Conservation (phyloP, 2,329 filamentous ascomycete species). For the Alternaria gansuensis region DNA sequence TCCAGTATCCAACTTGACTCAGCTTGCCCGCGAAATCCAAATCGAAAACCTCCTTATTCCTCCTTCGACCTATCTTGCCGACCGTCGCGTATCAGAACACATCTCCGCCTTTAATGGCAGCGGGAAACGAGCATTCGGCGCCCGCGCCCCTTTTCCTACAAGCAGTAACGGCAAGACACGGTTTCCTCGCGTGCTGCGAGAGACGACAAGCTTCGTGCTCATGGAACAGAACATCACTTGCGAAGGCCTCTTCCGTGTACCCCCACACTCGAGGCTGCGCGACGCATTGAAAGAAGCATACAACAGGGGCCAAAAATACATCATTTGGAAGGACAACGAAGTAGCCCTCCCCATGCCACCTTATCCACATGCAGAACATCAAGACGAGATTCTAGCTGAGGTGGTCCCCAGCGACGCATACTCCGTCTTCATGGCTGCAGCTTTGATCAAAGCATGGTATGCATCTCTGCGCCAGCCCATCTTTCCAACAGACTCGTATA, state of each 20-base stretch:
- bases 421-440: constrained; percentile 62
- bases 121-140: constrained; percentile 58
- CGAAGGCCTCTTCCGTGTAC: constrained; percentile 64
- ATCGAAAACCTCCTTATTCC: constrained; percentile 64
- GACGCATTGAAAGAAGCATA: constrained; percentile 64
- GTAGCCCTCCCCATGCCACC: constrained; percentile 45
- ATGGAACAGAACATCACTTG: constrained; percentile 58
- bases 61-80: constrained; percentile 63
- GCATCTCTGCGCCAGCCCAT: constrained; percentile 62
- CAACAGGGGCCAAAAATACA: constrained; percentile 63
- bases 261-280: constrained; percentile 60
- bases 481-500: constrained; percentile 60
- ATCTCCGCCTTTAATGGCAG: constrained; percentile 59
- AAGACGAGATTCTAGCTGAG: constrained; percentile 57
- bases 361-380: constrained; percentile 46
- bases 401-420: constrained; percentile 62
- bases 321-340: constrained; percentile 61
- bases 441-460: constrained; percentile 66
- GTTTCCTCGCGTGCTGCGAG: constrained; percentile 62
- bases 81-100: constrained; percentile 60
- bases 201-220: constrained; percentile 63
- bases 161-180: constrained; percentile 57
- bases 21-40: constrained; percentile 60
- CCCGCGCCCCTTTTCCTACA: constrained; percentile 59
- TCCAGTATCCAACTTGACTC: constrained; percentile 60